Evolutionary conservation across 2,329 filamentous ascomycete genomes (phyloP).

Genomic region (Penicillium digitatum): DNA sequence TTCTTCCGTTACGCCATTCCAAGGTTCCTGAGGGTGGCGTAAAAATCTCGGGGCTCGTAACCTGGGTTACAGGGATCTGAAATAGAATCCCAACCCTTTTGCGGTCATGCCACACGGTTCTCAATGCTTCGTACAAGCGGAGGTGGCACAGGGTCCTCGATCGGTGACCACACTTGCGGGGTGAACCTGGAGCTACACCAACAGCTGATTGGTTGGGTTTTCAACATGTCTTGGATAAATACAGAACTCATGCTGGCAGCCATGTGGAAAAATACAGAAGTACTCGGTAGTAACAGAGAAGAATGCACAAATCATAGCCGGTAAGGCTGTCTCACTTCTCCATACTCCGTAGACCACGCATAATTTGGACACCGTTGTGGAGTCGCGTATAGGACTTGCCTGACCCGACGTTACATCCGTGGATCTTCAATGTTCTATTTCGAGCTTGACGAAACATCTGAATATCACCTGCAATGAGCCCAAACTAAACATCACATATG

Average conservation of each 20-base stretch:
- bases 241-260: background rate
- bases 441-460: background rate
- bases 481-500: background rate
- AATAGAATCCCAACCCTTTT: background rate
- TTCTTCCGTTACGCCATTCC: background rate
- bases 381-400: background rate
- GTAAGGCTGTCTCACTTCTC: background rate
- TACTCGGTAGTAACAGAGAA: background rate
- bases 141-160: background rate
- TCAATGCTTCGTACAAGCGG: background rate
- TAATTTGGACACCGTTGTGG: conserved; percentile 1
- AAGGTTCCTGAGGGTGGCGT: background rate
- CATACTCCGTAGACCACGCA: background rate
- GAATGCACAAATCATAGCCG: conserved; percentile 1
- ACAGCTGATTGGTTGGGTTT: conserved; percentile 2
- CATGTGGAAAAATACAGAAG: background rate
- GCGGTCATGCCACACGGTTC: background rate
- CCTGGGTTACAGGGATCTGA: background rate
- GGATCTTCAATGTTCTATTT: background rate
- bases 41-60: background rate
- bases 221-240: conserved; percentile 2
- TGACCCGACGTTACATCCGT: conserved; percentile 1
- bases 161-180: conserved; percentile 1
- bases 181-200: background rate
- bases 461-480: background rate